Percentiles rank a stretch among this genome's conserved stretches.
Evolutionary conservation across 2,329 filamentous ascomycete genomes (phyloP).

Genomic region (Leptoxyphium fumago): DNA sequence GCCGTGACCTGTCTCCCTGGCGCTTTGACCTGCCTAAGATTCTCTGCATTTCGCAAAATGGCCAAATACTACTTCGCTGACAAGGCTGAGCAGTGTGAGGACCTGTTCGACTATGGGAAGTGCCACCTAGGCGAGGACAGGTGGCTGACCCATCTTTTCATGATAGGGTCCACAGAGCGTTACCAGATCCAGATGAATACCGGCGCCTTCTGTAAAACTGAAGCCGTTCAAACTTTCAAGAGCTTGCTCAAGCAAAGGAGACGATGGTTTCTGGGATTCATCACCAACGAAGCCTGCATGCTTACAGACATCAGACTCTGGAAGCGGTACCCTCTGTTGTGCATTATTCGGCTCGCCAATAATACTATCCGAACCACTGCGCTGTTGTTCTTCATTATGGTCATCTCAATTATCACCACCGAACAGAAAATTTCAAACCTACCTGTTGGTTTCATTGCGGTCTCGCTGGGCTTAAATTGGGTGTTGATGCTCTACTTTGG

Average conservation of each 20-base stretch:
- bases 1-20: constrained; percentile 90
- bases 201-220: constrained; percentile 94
- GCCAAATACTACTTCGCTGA: constrained; percentile 97
- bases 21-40: constrained; percentile 86
- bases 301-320: constrained; percentile 85
- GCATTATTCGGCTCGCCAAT: constrained; percentile 80
- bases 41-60: constrained; percentile 93
- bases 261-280: constrained; percentile 82
- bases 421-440: constrained; percentile 63
- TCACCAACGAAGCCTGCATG: constrained; percentile 98
- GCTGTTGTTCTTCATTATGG: constrained; percentile 85
- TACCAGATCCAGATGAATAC: constrained; percentile 98
- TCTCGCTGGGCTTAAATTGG: constrained; percentile 89
- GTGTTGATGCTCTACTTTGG: constrained; percentile 93
- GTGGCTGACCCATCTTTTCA: constrained; percentile 96
- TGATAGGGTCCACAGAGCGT: constrained; percentile 85
- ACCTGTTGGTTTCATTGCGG: constrained; percentile 82
- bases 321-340: constrained; percentile 77
- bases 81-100: constrained; percentile 87
- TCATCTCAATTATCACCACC: constrained; percentile 72
- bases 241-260: constrained; percentile 87
- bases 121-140: constrained; percentile 89
- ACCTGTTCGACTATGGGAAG: constrained; percentile 93
- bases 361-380: constrained; percentile 93
- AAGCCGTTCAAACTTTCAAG: constrained; percentile 77